Base-by-base conservation (phyloP, 1,139 yeast genomes). In the Kodamaea sp. region DNA sequence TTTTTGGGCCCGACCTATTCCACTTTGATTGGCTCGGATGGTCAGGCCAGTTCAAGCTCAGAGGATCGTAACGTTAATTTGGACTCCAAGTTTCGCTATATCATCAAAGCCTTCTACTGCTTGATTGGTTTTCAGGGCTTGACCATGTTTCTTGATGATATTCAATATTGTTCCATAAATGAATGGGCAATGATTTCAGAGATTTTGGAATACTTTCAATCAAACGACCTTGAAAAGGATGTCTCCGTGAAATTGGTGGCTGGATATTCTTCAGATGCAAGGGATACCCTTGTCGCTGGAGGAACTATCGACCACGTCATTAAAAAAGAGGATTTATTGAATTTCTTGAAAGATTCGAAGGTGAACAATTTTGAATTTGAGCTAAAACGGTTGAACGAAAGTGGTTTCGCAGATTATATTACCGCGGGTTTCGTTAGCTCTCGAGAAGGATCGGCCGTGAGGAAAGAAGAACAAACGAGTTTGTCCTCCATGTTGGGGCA, bases 101-200 rank as follows among this genome's bases (percentile, higher is more conserved):
- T 71, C 12, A 58, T 76, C 34, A 74, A 73, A 39, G 51, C 63
- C 9, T 48, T 76, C 24, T 68, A 66, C 37, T 61, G 67, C 18
- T 48, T 76, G 7, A 60, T 75, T 35, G 71, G 73, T 4, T 48
- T 53, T 13, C 64, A 62, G 15, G 78, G 77, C 1, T 51, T 75
- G 33, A 73, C 78, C 0, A 48, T 75, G 2, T 63, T 71, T 34
- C 53, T 73, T 25, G 80, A 76, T 45, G 78, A 76, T 50, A 50
- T 72, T 21, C 78, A 76, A 34, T 70, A 72, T 68, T 64, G 74
- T 33, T 44, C 63, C 0, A 44, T 44, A 10, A 54, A 50, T 14
- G 70, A 66, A 39, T 55, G 63, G 53, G 41, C 37, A 3, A 41
- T 66, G 43, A 31, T 60, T 5, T 47, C 56, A 9, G 73, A 68